Evolutionary conservation across 2,329 filamentous ascomycete species (phyloP), one percentile per base, ranked within the genome.

Genomic region (Nakataea oryzae): DNA sequence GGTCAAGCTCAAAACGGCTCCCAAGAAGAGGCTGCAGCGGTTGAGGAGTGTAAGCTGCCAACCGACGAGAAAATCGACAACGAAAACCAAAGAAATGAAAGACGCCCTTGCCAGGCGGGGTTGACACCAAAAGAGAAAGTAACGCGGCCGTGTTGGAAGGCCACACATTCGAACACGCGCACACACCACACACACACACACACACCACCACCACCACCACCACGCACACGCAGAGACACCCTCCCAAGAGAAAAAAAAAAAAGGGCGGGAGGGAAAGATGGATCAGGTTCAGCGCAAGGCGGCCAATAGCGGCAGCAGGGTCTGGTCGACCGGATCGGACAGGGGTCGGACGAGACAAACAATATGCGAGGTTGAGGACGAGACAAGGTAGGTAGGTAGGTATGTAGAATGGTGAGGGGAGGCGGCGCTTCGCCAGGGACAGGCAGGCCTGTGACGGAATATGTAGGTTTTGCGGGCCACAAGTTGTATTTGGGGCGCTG

Each of bases 251-350:
- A n/a, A n/a, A n/a, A n/a, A n/a, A n/a, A 9, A 50, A n/a, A 50
- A 11, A 50, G 41, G 41, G 41, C 41, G 41, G 41, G 41, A 50
- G 21, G 21, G 41, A 50, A 50, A 50, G 41, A 50, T 50, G 41
- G 41, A 50, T 60, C 58, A 61, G 60, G 60, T 28, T 54, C 54
- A 54, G 28, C 54, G 56, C 60, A 61, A 61, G 60, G 60, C 60
- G 60, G 60, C 60, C 60, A 61, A 61, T 61, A 50, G 54, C 54
- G 60, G 60, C 34, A 57, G 41, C 24, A 56, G 30, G 28, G 59
- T 26, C 56, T 8, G 56, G 32, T 41, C 28, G 50, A 61, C 27
- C 56, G 29, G 29, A 30, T 24, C 56, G 56, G 56, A 61, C 60
- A 54, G 54, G 47, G 60, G 56, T 24, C 54, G 34, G 50, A 57